These are phyloP conservation scores for Cyberlindnera euphorbiiphila DNA, from an alignment of 805 yeast genomes.

Conservation along the genomic window DNA sequence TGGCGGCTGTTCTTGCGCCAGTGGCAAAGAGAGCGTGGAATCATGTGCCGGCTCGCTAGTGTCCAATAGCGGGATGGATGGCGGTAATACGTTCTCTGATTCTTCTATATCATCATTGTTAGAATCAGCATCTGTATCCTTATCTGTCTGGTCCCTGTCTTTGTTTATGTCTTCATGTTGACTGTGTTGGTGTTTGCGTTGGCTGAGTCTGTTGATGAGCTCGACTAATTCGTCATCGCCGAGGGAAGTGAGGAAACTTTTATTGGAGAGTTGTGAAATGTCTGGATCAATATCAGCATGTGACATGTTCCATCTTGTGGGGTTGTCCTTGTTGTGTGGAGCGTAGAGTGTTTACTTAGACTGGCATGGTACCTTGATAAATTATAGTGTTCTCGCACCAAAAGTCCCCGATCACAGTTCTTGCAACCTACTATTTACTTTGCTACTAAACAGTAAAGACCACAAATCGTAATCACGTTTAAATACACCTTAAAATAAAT, in stretches of 20 bases:
- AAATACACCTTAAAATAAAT: neutral
- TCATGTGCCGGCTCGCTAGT: conserved; percentile 1
- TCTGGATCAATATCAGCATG: conserved; percentile 5
- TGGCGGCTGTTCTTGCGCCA: conserved; percentile 15
- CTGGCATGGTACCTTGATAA: too few species aligned
- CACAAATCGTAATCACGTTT: neutral
- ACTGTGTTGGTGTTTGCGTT: conserved; percentile 15
- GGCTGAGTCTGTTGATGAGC: conserved; percentile 34
- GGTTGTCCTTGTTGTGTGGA: neutral
- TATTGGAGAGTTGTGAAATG: conserved; percentile 13
- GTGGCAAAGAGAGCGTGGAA: conserved; percentile 13
- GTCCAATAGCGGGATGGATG: neutral
- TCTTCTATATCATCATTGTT: conserved; percentile 1
- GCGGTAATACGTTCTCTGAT: neutral
- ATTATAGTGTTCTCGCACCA: too few species aligned
- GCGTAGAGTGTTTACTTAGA: too few species aligned
- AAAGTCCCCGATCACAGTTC: too few species aligned
- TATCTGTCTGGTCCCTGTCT: neutral
- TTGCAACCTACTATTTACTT: too few species aligned
- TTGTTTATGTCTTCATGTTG: neutral
- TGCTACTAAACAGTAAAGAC: neutral
- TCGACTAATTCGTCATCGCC: conserved; percentile 37
- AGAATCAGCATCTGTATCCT: neutral
- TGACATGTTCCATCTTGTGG: conserved; percentile 10
- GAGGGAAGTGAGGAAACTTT: conserved; percentile 30